Evolutionary conservation across 495 filamentous ascomycete genomes (phyloP).

Genomic region (Venustampulla echinocandica): DNA sequence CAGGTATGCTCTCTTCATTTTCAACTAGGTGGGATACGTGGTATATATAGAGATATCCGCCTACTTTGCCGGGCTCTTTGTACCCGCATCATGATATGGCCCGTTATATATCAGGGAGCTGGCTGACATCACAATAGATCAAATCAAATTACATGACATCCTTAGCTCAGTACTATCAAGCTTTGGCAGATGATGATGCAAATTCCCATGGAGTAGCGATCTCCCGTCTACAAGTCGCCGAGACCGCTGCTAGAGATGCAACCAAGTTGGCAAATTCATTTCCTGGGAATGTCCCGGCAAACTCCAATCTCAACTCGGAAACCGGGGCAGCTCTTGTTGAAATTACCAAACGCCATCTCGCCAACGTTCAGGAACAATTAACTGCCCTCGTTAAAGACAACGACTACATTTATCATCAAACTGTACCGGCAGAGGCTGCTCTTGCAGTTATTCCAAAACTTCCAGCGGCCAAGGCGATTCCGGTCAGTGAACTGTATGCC

Average conservation of each 20-base stretch:
- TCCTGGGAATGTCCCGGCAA: conserved; percentile 67
- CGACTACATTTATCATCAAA: conserved; percentile 96
- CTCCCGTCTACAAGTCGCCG: conserved; percentile 72
- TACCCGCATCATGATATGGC: too few species aligned
- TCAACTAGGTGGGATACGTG: too few species aligned
- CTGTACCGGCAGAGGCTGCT: conserved; percentile 73
- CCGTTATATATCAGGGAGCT: too few species aligned
- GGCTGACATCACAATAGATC: conserved; percentile 30
- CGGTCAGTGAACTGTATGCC: conserved; percentile 92
- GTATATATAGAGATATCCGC: too few species aligned
- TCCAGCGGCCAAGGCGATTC: conserved; percentile 94
- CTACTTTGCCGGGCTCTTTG: too few species aligned
- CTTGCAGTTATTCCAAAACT: conserved; percentile 79
- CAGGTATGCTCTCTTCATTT: conserved; percentile 48
- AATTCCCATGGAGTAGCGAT: conserved; percentile 83
- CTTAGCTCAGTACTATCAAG: conserved; percentile 89
- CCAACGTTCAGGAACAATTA: conserved; percentile 72
- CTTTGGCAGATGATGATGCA: conserved; percentile 79
- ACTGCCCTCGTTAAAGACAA: conserved; percentile 79
- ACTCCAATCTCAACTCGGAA: conserved; percentile 76
- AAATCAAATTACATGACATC: conserved; percentile 82
- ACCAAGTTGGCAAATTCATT: conserved; percentile 69
- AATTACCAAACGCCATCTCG: conserved; percentile 71
- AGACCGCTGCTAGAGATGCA: conserved; percentile 65
- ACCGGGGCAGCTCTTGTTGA: conserved; percentile 64